phyloP scores from a whole-genome alignment of 1,284 basidiomycete genomes.

The Ganoderma resinaceum region DNA sequence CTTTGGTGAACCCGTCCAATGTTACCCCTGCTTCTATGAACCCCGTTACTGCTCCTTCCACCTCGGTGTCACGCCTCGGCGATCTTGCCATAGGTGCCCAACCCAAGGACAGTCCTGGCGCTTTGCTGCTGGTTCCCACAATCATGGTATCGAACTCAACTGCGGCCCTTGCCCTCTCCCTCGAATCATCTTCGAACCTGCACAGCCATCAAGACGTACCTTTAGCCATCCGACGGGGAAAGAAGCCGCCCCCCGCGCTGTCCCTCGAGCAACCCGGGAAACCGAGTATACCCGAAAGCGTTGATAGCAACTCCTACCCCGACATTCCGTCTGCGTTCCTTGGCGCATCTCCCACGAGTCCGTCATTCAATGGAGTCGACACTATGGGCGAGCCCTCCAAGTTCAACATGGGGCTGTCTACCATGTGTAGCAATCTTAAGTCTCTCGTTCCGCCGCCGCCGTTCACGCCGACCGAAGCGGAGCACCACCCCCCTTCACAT shows the following conservation, averaged over 20 bases:
- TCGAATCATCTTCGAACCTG: constrained; percentile 46
- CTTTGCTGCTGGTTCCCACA: constrained; percentile 45
- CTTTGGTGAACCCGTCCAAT: background rate
- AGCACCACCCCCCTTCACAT: constrained; percentile 9
- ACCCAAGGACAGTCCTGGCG: background rate
- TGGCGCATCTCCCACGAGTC: constrained; percentile 52
- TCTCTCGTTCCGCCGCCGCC: constrained; percentile 36
- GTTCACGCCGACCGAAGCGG: constrained; percentile 29
- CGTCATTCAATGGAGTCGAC: constrained; percentile 51
- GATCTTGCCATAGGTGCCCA: background rate
- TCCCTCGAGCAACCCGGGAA: constrained; percentile 35
- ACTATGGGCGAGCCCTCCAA: constrained; percentile 36
- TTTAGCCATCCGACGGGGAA: constrained; percentile 62
- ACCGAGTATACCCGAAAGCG: constrained; percentile 18
- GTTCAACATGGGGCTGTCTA: constrained; percentile 52
- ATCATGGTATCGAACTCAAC: constrained; percentile 62
- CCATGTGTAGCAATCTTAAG: constrained; percentile 58
- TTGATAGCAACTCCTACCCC: constrained; percentile 52
- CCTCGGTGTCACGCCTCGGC: background rate
- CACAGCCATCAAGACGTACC: constrained; percentile 35
- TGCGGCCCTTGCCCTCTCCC: constrained; percentile 51
- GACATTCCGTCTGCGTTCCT: constrained; percentile 68
- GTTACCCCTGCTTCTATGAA: background rate
- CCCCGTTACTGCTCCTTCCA: background rate
- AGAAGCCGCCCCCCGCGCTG: constrained; percentile 50